phyloP scores from a whole-genome alignment of 2,329 filamentous ascomycete genomes.

The Aspergillus phoenicis region DNA sequence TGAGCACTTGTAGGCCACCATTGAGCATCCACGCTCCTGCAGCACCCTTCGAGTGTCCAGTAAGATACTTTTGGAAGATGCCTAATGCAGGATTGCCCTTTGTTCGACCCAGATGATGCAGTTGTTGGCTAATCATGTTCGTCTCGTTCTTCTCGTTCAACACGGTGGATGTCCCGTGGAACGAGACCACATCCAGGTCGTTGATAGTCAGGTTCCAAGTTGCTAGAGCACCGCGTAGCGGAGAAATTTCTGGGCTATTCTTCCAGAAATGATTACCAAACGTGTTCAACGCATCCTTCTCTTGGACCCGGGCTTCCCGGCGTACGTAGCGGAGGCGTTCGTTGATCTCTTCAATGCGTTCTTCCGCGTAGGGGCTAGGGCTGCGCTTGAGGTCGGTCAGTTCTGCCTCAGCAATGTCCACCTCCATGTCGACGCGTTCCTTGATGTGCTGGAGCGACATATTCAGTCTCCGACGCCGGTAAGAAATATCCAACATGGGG shows the following conservation, averaged over 20 bases:
- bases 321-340: background rate
- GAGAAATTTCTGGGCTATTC: background rate
- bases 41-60: constrained; percentile 94
- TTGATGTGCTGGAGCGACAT: background rate
- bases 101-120: constrained; percentile 84
- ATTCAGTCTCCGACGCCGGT: background rate
- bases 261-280: constrained; percentile 4
- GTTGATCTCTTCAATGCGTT: background rate
- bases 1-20: constrained; percentile 88
- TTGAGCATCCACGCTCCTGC: constrained; percentile 99
- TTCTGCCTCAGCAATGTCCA: background rate
- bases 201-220: constrained; percentile 49
- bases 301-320: background rate
- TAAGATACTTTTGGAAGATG: constrained; percentile 98
- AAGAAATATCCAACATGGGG: background rate
- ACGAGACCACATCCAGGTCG: constrained; percentile 86
- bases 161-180: constrained; percentile 95
- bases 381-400: background rate
- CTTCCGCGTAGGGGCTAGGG: background rate
- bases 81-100: constrained; percentile 92
- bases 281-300: background rate
- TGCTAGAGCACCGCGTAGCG: constrained; percentile 3
- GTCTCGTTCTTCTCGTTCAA: constrained; percentile 99
- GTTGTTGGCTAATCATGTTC: constrained; percentile 88
- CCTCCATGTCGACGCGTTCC: constrained; percentile 1